Evolutionary conservation across 2,329 filamentous ascomycete genomes (phyloP), one percentile per base, ranked within the genome.

Genomic region (Penicillium sp.): DNA sequence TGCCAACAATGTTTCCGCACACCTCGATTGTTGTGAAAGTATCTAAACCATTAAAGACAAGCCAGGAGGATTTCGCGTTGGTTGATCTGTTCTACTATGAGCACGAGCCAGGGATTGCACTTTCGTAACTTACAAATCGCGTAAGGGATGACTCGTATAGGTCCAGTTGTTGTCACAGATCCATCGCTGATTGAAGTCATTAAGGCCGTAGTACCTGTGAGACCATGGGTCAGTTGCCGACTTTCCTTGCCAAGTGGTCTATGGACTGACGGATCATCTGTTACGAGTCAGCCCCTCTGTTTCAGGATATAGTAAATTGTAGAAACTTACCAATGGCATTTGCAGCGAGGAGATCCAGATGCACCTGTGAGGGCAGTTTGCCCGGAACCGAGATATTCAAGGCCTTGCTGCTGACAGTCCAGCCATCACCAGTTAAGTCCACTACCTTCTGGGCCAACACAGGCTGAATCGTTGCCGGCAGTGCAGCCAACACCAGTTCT

Each of bases 41-140:
- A 62, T 88, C 85, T 2, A 88, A 75, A 6, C 85, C 85, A 56
- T 88, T 81, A 72, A 88, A 88, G 0, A 87, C 75, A 1, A 88
- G 78, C 77, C 81, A 87, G 3, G 81, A 85, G 7, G 73, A 76
- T 6, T 69, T 66, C 1, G 69, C 69, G 36, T 78, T 73, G 3
- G 63, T 69, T 4, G 59, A 62, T 14, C 73, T 72, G 44, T 11
- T 9, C 11, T 72, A 47, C 10, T 6, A 13, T 35, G 7, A 41
- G 49, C 67, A 24, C 59, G 33, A 18, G 19, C 10, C n/a, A 3
- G 10, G 6, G 40, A 19, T 2, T 33, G 51, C n/a, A 46, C 52
- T 59, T 13, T 39, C 1, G 19, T 27, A 2, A 70, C 75, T 57
- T 63, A 79, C 72, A 85, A 64, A 19, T 71, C 75, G 9, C 70